Base-by-base conservation (phyloP, 208 protist genomes). In the Balamuthia mandrillaris region DNA sequence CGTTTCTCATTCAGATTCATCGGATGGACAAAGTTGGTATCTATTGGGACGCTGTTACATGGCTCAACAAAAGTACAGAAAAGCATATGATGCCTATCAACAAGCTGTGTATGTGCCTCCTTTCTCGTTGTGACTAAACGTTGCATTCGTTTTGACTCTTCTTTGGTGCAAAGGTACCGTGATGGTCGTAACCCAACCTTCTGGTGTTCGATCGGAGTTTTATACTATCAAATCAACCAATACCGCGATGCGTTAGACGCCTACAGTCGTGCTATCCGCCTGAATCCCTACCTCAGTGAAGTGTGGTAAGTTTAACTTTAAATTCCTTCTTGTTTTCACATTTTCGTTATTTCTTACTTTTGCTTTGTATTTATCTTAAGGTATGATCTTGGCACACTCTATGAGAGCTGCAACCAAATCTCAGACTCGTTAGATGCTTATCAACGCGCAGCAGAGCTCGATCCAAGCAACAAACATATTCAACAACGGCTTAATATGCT, bases 141-240 rank as follows among this genome's bases (percentile, higher is more conserved):
- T 18, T 78, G 4, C 21, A n/a, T 3, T 29, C 35, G 18, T n/a
- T 37, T n/a, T 37, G 21, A 44, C 60, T 33, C n/a, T 44, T 16
- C 5, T 35, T 49, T 75, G 12, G 9, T 16, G 21, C 27, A 78
- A 35, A 78, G 70, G n/a, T 84, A 93, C 56, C 54, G 90, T 21
- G 92, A 94, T 81, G 86, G 81, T 39, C 54, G 70, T n/a, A 95
- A 94, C 61, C 91, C 92, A 35, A 88, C 90, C 16, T 91, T 94
- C 70, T 95, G 92, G 92, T 94, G 92, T 58, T 92, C 88, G 0
- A 94, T 94, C 66, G 92, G 92, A 60, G 87, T 95, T 18, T 84
- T 95, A 14, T 95, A 94, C 60, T 95, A 91, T 79, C 89, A 94
- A 60, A 94, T 93, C 63, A 86, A 82, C 35, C 90, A 92, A 60